phyloP scores from a whole-genome alignment of 2,329 filamentous ascomycete genomes.

The Xylaria polymorpha region DNA sequence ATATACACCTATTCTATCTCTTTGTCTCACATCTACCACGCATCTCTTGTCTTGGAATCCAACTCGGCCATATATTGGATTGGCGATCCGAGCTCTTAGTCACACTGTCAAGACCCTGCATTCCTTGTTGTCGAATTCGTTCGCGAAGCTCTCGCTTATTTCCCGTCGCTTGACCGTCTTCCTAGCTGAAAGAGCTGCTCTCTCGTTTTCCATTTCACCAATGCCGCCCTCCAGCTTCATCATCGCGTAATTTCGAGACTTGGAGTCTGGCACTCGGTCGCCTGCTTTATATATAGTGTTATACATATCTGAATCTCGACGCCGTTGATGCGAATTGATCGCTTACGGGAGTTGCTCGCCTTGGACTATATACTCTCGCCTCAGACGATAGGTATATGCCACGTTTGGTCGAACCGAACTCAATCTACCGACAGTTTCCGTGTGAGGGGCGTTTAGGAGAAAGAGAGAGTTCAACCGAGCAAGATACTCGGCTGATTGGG shows the following conservation, averaged over 20 bases:
- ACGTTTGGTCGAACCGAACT: slow-evolving; percentile 17
- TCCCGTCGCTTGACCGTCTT: slow-evolving; percentile 29
- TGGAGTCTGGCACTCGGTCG: slow-evolving; percentile 49
- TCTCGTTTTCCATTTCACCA: slow-evolving; percentile 36
- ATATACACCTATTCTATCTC: slow-evolving; percentile 38
- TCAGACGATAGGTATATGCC: slow-evolving; percentile 21
- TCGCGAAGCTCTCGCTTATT: slow-evolving; percentile 30
- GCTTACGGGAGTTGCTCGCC: slow-evolving; percentile 16
- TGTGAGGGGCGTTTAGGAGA: slow-evolving; percentile 27
- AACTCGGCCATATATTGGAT: slow-evolving; percentile 45
- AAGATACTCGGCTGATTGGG: slow-evolving; percentile 30
- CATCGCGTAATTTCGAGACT: slow-evolving; percentile 48
- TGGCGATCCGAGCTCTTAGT: slow-evolving; percentile 33
- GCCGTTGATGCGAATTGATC: slow-evolving; percentile 36
- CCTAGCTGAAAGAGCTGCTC: slow-evolving; percentile 30
- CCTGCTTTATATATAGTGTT: slow-evolving; percentile 33
- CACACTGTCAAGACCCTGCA: slow-evolving; percentile 44
- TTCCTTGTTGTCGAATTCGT: slow-evolving; percentile 45
- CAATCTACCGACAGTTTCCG: slow-evolving; percentile 4
- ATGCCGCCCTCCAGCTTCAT: slow-evolving; percentile 46
- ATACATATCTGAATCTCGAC: slow-evolving; percentile 31
- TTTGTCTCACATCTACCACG: slow-evolving; percentile 43
- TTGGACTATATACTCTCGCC: slow-evolving; percentile 27
- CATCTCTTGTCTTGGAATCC: slow-evolving; percentile 49
- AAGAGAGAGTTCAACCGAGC: slow-evolving; percentile 31